phyloP scores from a whole-genome alignment of 2,329 filamentous ascomycete genomes.

The Colletotrichum brevisporum region DNA sequence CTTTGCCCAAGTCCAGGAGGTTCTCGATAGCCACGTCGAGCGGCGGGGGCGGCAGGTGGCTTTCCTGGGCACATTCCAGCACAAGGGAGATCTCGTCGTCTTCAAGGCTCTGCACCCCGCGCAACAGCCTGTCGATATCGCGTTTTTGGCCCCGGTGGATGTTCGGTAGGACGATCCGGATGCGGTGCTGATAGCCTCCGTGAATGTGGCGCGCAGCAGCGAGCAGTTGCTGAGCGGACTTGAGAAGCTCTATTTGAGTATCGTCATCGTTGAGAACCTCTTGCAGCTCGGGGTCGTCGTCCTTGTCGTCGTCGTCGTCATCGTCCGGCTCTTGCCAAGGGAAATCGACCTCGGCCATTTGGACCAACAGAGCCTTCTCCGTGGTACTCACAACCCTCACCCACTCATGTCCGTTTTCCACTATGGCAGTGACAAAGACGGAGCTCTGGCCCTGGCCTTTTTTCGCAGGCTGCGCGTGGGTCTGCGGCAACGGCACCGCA shows the following conservation, averaged over 20 bases:
- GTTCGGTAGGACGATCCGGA: conserved; percentile 53
- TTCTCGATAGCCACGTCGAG: conserved; percentile 48
- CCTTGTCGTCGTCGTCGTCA: conserved; percentile 34
- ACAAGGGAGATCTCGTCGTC: conserved; percentile 48
- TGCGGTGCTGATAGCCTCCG: conserved; percentile 49
- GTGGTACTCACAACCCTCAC: conserved; percentile 51
- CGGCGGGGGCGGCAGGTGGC: conserved; percentile 44
- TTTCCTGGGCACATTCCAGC: conserved; percentile 46
- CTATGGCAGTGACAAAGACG: conserved; percentile 34
- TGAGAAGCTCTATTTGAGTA: conserved; percentile 44
- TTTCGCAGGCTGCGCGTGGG: background rate
- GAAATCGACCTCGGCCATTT: conserved; percentile 57
- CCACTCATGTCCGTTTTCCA: conserved; percentile 55
- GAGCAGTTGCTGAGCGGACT: conserved; percentile 49
- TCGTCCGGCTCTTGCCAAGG: conserved; percentile 51
- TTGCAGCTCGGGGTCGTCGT: conserved; percentile 45
- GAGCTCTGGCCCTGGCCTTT: background rate
- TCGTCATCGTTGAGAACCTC: conserved; percentile 54
- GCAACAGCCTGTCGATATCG: conserved; percentile 51
- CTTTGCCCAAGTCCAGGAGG: conserved; percentile 47
- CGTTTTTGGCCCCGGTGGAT: conserved; percentile 45
- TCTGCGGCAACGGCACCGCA: conserved; percentile 26
- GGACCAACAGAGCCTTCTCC: conserved; percentile 50
- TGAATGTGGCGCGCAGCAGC: conserved; percentile 52
- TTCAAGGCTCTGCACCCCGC: conserved; percentile 46